Base-by-base conservation (phyloP, 805 yeast species). In the Starmerella sp. region DNA sequence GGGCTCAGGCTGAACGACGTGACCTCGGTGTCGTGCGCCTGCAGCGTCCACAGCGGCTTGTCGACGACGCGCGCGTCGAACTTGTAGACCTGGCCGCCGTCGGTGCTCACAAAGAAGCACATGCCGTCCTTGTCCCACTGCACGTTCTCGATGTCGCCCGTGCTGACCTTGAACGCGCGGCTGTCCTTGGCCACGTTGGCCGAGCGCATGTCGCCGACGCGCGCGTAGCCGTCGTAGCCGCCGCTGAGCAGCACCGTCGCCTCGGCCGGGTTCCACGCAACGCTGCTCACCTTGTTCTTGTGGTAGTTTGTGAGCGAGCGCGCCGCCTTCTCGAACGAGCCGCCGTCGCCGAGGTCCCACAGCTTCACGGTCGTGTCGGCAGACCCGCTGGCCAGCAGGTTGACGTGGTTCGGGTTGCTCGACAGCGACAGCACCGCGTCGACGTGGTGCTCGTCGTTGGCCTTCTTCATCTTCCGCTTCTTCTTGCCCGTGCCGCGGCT, bases 1-100 rank as follows among this genome's bases (percentile, higher is more conserved):
- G 67, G 66, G 71, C 87, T 90, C 38, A 83, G 77, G 61, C 83
- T 84, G 62, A 93, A 76, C 2, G 91, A 76, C 5, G 96, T 84
- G 58, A 93, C 84, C 58, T 95, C 97, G 2, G 95, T 79, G 71
- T 93, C 97, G 68, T 93, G 98, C 2, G 97, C 97, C 69, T 93
- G 96, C 62, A 93, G 75, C 2, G 95, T 87, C 98, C 98, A 93
- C 35, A 91, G 64, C 17, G 97, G 90, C 55, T 75, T 72, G 47
- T 75, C 77, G 29, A 42, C 39, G 39, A 75, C 78, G 68, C 96
- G 80, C 46, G 87, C 84, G 69, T 91, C 98, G 64, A 84, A 91
- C 58, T 91, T 84, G 73, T 87, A 87, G 30, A 93, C 80, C 64
- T 82, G 82, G 67, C 98, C 98, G 60, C 79, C 77, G 69, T 93